Conservation (phyloP, 2,329 filamentous ascomycete genomes). For the Ascochyta pisi region DNA sequence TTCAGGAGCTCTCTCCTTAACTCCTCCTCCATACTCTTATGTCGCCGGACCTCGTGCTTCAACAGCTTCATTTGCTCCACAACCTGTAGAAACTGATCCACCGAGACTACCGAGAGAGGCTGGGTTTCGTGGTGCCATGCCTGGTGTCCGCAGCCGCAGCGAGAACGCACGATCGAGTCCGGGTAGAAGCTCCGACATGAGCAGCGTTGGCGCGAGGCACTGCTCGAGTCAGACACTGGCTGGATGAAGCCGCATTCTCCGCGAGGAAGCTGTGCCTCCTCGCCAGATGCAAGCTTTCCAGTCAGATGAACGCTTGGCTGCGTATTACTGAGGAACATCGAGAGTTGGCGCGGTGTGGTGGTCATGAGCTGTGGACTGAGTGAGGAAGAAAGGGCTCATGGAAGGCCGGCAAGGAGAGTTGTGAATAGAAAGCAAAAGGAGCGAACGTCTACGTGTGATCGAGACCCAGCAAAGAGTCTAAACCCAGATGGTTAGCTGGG, state of each 20-base stretch:
- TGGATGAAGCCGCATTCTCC: slow-evolving; percentile 50
- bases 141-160: slow-evolving; percentile 56
- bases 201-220: slow-evolving; percentile 48
- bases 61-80: slow-evolving; percentile 48
- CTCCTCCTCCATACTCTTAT: slow-evolving; percentile 45
- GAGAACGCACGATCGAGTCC: slow-evolving; percentile 46
- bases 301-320: slow-evolving; percentile 39
- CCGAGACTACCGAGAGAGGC: slow-evolving; percentile 42
- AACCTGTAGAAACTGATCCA: slow-evolving; percentile 46
- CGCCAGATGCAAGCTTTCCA: slow-evolving; percentile 34
- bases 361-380: slow-evolving; percentile 35
- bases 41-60: slow-evolving; percentile 42
- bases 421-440: slow-evolving; percentile 13
- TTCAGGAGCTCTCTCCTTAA: slow-evolving; percentile 48
- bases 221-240: slow-evolving; percentile 32
- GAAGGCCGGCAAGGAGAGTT: slow-evolving; percentile 32
- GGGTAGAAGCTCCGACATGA: slow-evolving; percentile 55
- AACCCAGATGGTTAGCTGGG: slow-evolving; percentile 32
- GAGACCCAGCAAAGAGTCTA: slow-evolving; percentile 22
- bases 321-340: slow-evolving; percentile 48
- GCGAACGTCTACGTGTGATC: slow-evolving; percentile 17
- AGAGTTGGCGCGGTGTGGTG: slow-evolving; percentile 38
- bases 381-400: slow-evolving; percentile 40
- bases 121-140: slow-evolving; percentile 55
- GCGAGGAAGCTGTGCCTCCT: slow-evolving; percentile 45